Percentiles rank a stretch among this genome's conserved stretches.
Conservation (phyloP, 2,329 filamentous ascomycete genomes). For the Aureobasidium sp. region DNA sequence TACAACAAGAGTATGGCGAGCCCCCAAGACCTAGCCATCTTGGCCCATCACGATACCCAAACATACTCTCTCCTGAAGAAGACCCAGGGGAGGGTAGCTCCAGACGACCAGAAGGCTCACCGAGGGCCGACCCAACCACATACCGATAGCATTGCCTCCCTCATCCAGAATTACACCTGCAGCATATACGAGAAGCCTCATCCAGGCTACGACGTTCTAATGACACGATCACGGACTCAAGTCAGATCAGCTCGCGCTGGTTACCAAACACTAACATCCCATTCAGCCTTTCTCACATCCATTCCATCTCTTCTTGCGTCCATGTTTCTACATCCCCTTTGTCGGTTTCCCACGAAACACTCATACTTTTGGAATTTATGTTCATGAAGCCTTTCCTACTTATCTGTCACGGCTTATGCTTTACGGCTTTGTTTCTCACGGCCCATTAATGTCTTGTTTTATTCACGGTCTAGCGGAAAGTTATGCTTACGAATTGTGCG, state of each 20-base stretch:
- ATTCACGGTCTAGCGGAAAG: background rate
- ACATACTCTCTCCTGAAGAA: conserved; percentile 8
- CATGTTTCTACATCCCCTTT: background rate
- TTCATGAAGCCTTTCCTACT: background rate
- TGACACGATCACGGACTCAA: background rate
- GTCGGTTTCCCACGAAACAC: conserved; percentile 1
- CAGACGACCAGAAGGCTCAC: background rate
- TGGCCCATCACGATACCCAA: conserved; percentile 6
- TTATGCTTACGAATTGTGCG: too few species aligned
- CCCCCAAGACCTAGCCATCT: background rate
- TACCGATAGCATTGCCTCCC: background rate
- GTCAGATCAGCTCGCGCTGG: background rate
- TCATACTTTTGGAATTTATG: background rate
- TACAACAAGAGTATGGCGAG: background rate
- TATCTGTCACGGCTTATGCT: background rate
- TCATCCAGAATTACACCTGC: too few species aligned
- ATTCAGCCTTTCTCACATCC: background rate
- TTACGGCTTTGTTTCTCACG: background rate
- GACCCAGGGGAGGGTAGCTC: background rate
- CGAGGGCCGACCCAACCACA: background rate
- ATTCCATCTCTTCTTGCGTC: background rate
- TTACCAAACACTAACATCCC: background rate
- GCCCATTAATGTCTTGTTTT: background rate
- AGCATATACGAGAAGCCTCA: background rate
- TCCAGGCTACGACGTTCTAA: background rate